Conservation (phyloP, 768 basidiomycete genomes). For the Agaricus blazei region DNA sequence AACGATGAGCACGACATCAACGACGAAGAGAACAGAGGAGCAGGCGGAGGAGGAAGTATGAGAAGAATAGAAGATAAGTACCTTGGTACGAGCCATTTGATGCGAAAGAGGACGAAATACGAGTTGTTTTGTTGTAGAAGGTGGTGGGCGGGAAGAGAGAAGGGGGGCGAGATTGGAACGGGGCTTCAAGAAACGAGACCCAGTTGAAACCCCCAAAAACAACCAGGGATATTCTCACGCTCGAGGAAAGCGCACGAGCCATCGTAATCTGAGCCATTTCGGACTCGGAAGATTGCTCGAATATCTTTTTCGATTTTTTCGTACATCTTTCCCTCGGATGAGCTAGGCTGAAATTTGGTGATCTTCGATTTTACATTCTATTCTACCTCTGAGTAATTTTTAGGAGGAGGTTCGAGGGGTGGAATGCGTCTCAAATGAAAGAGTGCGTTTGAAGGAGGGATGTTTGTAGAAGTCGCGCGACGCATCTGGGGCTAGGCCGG, state of each 20-base stretch:
- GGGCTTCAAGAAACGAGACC: slow-evolving; percentile 27
- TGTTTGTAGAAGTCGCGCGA: slow-evolving; percentile 12
- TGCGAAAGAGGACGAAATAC: slow-evolving; percentile 19
- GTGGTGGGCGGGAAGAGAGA: slow-evolving; percentile 29
- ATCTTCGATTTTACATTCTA: neutral
- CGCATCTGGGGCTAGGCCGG: slow-evolving; percentile 13
- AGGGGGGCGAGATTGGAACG: slow-evolving; percentile 31
- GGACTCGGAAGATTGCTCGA: slow-evolving; percentile 43
- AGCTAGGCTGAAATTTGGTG: neutral
- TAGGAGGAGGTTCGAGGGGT: neutral
- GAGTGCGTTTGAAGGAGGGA: slow-evolving; percentile 12
- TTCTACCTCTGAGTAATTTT: neutral
- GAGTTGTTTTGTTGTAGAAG: slow-evolving; percentile 17
- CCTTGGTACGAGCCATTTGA: slow-evolving; percentile 87
- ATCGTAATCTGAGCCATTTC: slow-evolving; percentile 42
- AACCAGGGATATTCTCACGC: slow-evolving; percentile 43
- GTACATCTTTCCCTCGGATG: slow-evolving; percentile 12
- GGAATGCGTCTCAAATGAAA: slow-evolving; percentile 1
- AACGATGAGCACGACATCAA: slow-evolving; percentile 25
- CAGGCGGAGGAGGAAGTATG: slow-evolving; percentile 16
- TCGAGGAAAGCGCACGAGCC: slow-evolving; percentile 42
- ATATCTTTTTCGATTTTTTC: slow-evolving; percentile 26
- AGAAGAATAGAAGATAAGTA: slow-evolving; percentile 21
- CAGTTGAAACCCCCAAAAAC: slow-evolving; percentile 32
- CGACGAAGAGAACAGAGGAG: slow-evolving; percentile 8